These are phyloP conservation scores for Phylloboletellus chloephorus DNA, from an alignment of 1,284 basidiomycete genomes.

Conservation along the genomic window DNA sequence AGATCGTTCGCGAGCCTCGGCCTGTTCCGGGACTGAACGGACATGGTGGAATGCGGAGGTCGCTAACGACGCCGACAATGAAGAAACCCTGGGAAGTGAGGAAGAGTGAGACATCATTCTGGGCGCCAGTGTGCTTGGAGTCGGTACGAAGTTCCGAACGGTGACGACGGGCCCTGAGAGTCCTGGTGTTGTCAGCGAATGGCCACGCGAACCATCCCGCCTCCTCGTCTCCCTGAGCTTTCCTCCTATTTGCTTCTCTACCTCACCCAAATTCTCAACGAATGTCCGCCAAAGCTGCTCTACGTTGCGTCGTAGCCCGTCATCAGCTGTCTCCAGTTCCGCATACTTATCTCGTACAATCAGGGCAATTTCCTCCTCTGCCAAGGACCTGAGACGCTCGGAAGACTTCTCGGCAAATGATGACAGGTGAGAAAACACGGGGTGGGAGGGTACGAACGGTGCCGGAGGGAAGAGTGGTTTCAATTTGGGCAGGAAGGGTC, in stretches of 20 bases:
- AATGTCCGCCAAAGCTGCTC: slow-evolving; percentile 61
- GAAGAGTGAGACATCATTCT: slow-evolving; percentile 33
- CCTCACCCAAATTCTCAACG: slow-evolving; percentile 44
- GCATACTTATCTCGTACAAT: slow-evolving; percentile 52
- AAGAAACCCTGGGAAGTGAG: slow-evolving; percentile 44
- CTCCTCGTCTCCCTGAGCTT: slow-evolving; percentile 15
- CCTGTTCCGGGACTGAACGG: slow-evolving; percentile 14
- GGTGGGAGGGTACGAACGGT: slow-evolving; percentile 71
- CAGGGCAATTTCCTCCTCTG: slow-evolving; percentile 54
- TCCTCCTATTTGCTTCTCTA: slow-evolving; percentile 39
- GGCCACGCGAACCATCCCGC: slow-evolving; percentile 23
- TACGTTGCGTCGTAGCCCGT: slow-evolving; percentile 51
- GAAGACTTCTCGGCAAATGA: slow-evolving; percentile 54
- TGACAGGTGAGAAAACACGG: slow-evolving; percentile 61
- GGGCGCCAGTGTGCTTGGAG: slow-evolving; percentile 35
- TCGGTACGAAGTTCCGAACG: slow-evolving; percentile 53
- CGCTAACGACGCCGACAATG: slow-evolving; percentile 65
- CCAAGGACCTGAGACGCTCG: slow-evolving; percentile 46
- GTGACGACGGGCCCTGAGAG: slow-evolving; percentile 26
- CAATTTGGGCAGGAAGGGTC: slow-evolving; percentile 43
- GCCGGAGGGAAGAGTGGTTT: slow-evolving; percentile 64
- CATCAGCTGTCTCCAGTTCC: slow-evolving; percentile 54
- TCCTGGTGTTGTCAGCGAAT: slow-evolving; percentile 15
- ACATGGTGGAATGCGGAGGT: slow-evolving; percentile 57
- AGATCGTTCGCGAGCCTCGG: slow-evolving; percentile 11